Conservation (phyloP, 2,329 filamentous ascomycete genomes). For the Pyrenophora graminea region DNA sequence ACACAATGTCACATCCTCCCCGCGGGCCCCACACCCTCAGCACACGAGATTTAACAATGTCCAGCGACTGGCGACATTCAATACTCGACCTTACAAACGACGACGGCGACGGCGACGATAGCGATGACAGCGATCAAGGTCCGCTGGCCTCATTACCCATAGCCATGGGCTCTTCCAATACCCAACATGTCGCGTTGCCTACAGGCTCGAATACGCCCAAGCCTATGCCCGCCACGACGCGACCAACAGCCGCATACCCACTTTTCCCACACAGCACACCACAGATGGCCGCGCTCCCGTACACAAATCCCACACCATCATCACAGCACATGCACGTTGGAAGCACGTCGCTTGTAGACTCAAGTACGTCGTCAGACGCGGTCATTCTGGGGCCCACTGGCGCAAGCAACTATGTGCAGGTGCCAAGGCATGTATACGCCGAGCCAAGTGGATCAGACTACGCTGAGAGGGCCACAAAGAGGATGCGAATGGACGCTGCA, state of each 20-base stretch:
- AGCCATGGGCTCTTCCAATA: not conserved
- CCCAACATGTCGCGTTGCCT: no score
- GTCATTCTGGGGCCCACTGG: not conserved
- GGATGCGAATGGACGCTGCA: conserved; percentile 21
- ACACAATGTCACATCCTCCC: not conserved
- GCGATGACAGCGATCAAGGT: conserved; percentile 7
- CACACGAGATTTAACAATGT: conserved; percentile 17
- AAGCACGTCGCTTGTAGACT: no score
- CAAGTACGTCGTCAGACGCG: not conserved
- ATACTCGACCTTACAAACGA: conserved; percentile 32
- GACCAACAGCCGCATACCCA: not conserved
- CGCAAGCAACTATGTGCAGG: conserved; percentile 3
- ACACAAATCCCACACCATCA: not conserved
- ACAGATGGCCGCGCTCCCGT: not conserved
- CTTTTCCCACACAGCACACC: no score
- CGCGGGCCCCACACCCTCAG: not conserved
- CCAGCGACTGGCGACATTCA: conserved; percentile 19
- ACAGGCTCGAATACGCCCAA: not conserved
- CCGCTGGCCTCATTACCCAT: not conserved
- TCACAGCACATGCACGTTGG: not conserved
- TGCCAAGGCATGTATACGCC: not conserved
- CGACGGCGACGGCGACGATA: conserved; percentile 27
- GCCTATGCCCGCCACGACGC: conserved; percentile 1
- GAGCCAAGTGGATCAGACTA: not conserved
- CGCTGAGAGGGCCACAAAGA: conserved; percentile 22